These are phyloP conservation scores for Aaosphaeria arxii DNA, from an alignment of 2,329 filamentous ascomycete species.

Conservation along the genomic window DNA sequence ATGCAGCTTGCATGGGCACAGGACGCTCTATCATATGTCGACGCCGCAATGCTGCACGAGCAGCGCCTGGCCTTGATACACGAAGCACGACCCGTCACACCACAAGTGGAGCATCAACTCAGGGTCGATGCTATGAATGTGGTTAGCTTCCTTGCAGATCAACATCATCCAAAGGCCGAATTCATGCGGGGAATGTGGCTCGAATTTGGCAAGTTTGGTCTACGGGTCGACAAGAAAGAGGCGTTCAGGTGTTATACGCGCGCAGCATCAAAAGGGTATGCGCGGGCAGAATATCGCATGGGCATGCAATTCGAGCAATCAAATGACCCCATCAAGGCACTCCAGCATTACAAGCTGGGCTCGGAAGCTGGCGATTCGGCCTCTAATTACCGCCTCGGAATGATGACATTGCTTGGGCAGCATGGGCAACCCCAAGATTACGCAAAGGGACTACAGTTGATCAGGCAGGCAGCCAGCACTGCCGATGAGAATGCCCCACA, in stretches of 20 bases:
- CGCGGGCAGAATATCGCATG: constrained; percentile 90
- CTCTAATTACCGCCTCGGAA: constrained; percentile 81
- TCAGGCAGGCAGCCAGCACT: constrained; percentile 76
- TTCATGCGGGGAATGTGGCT: constrained; percentile 97
- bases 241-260: constrained; percentile 83
- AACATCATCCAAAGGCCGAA: constrained; percentile 88
- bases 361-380: constrained; percentile 81
- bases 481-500: constrained; percentile 97
- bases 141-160: constrained; percentile 82
- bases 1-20: constrained; percentile 98
- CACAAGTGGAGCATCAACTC: constrained; percentile 83
- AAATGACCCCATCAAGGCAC: constrained; percentile 86
- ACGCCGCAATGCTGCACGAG: constrained; percentile 75
- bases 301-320: constrained; percentile 98
- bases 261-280: constrained; percentile 82
- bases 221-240: constrained; percentile 88
- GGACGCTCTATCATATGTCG: constrained; percentile 85
- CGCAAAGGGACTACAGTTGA: constrained; percentile 72
- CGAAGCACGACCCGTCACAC: constrained; percentile 69
- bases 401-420: constrained; percentile 96
- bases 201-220: constrained; percentile 95
- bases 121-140: constrained; percentile 88
- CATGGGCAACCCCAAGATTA: constrained; percentile 86
- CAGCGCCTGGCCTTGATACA: constrained; percentile 61
- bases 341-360: constrained; percentile 84